phyloP scores from a whole-genome alignment of 331 rosid genomes.

The Malus hybrid region DNA sequence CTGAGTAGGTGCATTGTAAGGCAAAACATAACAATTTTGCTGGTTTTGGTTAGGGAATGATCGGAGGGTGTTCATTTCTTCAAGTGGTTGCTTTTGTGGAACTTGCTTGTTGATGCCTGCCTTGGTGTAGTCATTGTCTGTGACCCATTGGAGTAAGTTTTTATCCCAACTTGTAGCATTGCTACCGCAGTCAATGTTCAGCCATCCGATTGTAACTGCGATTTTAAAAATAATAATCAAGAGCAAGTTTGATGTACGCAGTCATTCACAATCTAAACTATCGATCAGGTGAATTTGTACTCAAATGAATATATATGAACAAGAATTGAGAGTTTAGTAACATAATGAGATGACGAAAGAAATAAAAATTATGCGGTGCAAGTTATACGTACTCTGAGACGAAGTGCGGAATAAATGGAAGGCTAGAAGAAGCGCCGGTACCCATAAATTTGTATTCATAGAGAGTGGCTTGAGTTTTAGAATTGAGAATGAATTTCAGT shows the following conservation, averaged over 20 bases:
- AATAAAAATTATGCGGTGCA: background rate
- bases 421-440: background rate
- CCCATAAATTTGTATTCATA: background rate
- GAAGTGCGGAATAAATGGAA: background rate
- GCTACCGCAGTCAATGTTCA: conserved; percentile 24
- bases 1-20: background rate
- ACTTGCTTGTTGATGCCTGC: conserved; percentile 12
- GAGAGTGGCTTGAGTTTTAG: background rate
- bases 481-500: background rate
- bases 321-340: background rate
- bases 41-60: background rate
- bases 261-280: background rate
- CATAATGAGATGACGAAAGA: background rate
- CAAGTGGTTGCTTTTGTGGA: background rate
- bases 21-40: conserved; percentile 17
- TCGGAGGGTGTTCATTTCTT: conserved; percentile 12
- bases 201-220: background rate
- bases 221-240: background rate
- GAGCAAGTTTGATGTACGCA: no score
- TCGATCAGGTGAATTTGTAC: background rate
- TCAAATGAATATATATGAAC: background rate
- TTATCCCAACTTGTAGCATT: background rate
- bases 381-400: background rate
- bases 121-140: conserved; percentile 4
- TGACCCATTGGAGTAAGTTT: background rate